Evolutionary conservation across 2,329 filamentous ascomycete genomes (phyloP), one percentile per base, ranked within the genome.

Genomic region (Dothiorella sarmentorum): DNA sequence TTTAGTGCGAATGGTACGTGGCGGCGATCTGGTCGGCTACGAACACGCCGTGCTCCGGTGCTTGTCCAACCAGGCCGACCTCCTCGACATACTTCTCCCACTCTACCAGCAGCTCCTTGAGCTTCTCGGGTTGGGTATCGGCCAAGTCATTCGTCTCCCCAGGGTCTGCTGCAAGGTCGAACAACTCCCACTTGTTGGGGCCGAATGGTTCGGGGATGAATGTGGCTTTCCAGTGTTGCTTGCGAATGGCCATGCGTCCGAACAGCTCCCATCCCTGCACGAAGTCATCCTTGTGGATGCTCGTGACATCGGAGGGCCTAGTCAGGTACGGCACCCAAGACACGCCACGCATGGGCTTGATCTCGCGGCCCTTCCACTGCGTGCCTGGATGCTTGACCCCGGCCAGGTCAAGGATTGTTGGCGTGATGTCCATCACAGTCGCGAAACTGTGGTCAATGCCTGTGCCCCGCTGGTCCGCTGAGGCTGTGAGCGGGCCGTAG

Each of bases 341-440:
- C 56, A 62, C 64, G 56, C 70, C 65, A 37, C 70, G 61, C 43
- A 71, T 63, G n/a, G 70, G 60, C 66, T 68, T 67, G 31, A 75
- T 64, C 43, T 68, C 63, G 7, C 68, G 62, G 4, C 70, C 69
- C 33, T 63, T 62, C 59, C 66, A 73, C 0, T 29, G 43, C 7
- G 60, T 59, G 4, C 62, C 68, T 11, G 72, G 73, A 56, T 73
- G 71, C 24, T 60, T 29, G 1, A 70, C 61, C 2, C 67, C 64
- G 0, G 72, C 72, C 2, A 75, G 62, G 3, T 74, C 69, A 2
- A 75, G 64, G 3, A 75, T 61, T 0, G 72, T 75, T 0, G 72
- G 72, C 0, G 66, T 55, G 18, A 75, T 63, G n/a, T 73, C 68
- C 61, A 77, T 72, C 1, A 78, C 69, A 1, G 74, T 73, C 1